Percentiles rank a stretch among this genome's conserved stretches.
These are phyloP conservation scores for Chenopodium berlandieri DNA, from an alignment of 148 eudicot species.

Conservation along the genomic window DNA sequence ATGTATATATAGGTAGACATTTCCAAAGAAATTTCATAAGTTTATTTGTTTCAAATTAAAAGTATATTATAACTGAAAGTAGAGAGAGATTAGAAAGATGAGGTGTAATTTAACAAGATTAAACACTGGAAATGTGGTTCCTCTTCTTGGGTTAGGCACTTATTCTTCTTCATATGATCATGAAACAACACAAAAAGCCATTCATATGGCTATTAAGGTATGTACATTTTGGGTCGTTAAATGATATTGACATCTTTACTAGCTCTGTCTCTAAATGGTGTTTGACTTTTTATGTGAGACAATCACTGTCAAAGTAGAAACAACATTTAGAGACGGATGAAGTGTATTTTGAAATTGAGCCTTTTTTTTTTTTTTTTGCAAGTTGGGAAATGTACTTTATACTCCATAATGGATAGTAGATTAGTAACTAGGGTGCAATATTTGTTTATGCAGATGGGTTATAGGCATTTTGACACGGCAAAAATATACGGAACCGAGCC, in stretches of 20 bases:
- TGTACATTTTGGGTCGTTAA: too few species aligned
- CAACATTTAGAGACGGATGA: too few species aligned
- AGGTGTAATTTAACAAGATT: constrained; percentile 38
- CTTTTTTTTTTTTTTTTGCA: too few species aligned
- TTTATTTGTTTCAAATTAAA: not conserved
- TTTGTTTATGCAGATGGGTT: constrained; percentile 47
- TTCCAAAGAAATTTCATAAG: not conserved
- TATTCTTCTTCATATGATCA: constrained; percentile 42
- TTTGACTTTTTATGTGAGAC: too few species aligned
- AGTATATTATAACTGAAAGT: not conserved
- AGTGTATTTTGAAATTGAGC: too few species aligned
- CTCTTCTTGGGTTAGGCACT: constrained; percentile 56
- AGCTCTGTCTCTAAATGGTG: too few species aligned
- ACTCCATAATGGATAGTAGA: too few species aligned
- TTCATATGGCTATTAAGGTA: constrained; percentile 56
- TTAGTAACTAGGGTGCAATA: not conserved
- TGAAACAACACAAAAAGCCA: constrained; percentile 41
- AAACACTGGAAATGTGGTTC: constrained; percentile 46
- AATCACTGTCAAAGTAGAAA: too few species aligned
- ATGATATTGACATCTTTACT: too few species aligned
- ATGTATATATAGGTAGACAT: constrained; percentile 16
- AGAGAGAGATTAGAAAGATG: constrained; percentile 32
- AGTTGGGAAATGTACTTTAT: too few species aligned
- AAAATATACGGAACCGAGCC: constrained; percentile 59
- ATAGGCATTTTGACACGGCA: constrained; percentile 67